Percentiles rank a stretch among this genome's conserved stretches.
These are phyloP conservation scores for Cadophora gregata DNA, from an alignment of 2,329 filamentous ascomycete species.

Conservation along the genomic window DNA sequence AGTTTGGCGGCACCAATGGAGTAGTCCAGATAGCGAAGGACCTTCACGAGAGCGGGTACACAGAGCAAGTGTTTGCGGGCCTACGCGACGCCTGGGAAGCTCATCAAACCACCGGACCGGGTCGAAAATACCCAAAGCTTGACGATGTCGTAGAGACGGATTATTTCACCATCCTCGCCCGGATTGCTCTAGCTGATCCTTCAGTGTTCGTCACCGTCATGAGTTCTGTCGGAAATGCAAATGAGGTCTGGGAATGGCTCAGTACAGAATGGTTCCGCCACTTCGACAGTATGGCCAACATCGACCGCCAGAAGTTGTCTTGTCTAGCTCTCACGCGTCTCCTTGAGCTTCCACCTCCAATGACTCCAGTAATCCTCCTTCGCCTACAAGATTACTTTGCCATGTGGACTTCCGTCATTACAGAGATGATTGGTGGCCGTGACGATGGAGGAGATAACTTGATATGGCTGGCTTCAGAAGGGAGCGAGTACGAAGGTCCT, in stretches of 20 bases:
- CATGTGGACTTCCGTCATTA: conserved; percentile 75
- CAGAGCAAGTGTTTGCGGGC: conserved; percentile 67
- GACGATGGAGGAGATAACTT: conserved; percentile 58
- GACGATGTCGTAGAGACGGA: conserved; percentile 80
- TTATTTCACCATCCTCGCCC: conserved; percentile 83
- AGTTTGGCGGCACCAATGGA: conserved; percentile 65
- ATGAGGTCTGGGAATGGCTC: conserved; percentile 65
- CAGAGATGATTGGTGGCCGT: conserved; percentile 67
- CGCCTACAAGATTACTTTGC: conserved; percentile 75
- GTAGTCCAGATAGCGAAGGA: conserved; percentile 69
- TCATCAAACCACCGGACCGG: conserved; percentile 82
- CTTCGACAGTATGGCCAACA: conserved; percentile 70
- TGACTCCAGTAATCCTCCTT: conserved; percentile 57
- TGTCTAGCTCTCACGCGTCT: conserved; percentile 75
- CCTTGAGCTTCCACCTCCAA: conserved; percentile 65
- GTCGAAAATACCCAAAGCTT: conserved; percentile 70
- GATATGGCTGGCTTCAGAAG: conserved; percentile 52
- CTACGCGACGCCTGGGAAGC: conserved; percentile 74
- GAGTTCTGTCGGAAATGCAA: conserved; percentile 48
- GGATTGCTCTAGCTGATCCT: conserved; percentile 77
- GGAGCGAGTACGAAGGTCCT: conserved; percentile 61
- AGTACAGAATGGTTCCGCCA: conserved; percentile 70
- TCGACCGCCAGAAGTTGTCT: conserved; percentile 72
- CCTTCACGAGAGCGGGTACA: conserved; percentile 66
- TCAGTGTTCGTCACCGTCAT: conserved; percentile 69